phyloP scores from a whole-genome alignment of 495 filamentous ascomycete species.

The Alectoria sarmentosa region DNA sequence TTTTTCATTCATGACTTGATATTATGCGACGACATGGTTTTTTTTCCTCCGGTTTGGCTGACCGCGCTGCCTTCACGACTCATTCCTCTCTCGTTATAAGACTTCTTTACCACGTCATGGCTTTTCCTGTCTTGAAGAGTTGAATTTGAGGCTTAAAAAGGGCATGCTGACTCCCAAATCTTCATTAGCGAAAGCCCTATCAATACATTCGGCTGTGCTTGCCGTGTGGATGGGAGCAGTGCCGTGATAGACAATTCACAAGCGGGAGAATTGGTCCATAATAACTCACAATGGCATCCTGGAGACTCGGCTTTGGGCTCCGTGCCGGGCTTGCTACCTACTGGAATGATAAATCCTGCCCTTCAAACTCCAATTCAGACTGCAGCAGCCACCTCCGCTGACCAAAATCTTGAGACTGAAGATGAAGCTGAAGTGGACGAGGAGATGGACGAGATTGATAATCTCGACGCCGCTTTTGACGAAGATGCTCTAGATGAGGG shows the following conservation, averaged over 20 bases:
- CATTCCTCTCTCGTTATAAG: background rate
- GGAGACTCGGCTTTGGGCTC: slow-evolving; percentile 3
- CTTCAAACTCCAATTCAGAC: too few species aligned
- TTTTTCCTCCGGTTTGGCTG: background rate
- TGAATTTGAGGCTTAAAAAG: background rate
- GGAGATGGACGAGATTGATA: slow-evolving; percentile 20
- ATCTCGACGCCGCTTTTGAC: slow-evolving; percentile 26
- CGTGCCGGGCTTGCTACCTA: background rate
- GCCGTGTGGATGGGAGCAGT: slow-evolving; percentile 12
- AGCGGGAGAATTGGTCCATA: background rate
- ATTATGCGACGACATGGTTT: background rate
- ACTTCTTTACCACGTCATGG: background rate
- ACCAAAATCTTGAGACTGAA: background rate
- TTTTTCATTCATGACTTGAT: too few species aligned
- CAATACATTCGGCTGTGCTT: slow-evolving; percentile 43
- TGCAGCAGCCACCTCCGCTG: background rate
- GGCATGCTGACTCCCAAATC: background rate
- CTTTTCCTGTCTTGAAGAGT: background rate
- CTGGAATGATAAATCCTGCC: slow-evolving; percentile 11
- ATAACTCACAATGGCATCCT: slow-evolving; percentile 26
- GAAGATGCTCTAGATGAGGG: slow-evolving; percentile 21
- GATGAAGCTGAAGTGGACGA: background rate
- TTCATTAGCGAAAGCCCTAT: slow-evolving; percentile 23
- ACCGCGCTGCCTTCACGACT: background rate
- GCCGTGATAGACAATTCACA: slow-evolving; percentile 13